A percentile compares a stretch with the other conserved stretches of the same genome.
phyloP scores from a whole-genome alignment of 352 stramenopile genomes.

The Ophiocytium majus region DNA sequence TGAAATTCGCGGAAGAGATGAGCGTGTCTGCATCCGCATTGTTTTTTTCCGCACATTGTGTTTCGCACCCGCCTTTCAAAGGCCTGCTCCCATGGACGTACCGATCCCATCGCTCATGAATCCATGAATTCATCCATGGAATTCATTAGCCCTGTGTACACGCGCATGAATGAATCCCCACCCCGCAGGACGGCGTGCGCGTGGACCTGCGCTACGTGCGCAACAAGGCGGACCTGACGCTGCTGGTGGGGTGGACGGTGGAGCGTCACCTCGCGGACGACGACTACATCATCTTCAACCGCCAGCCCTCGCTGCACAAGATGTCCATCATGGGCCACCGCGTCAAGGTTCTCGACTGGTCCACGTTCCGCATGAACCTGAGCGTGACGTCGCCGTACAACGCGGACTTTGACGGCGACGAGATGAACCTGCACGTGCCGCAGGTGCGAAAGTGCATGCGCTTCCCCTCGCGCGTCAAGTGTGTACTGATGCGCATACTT shows the following conservation, averaged over 20 bases:
- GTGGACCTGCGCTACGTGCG: constrained; percentile 91
- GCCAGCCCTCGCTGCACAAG: constrained; percentile 98
- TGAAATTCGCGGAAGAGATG: no score
- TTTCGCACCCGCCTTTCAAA: no score
- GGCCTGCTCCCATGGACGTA: no score
- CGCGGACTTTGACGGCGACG: constrained; percentile 99
- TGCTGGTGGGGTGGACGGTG: constrained; percentile 97
- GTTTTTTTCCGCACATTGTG: no score
- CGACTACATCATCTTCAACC: constrained; percentile 99
- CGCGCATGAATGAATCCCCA: no score
- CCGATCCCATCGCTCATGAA: no score
- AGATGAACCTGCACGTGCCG: constrained; percentile 97
- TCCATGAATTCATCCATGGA: no score
- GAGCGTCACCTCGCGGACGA: constrained; percentile 96
- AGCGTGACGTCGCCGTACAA: constrained; percentile 98
- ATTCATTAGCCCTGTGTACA: no score
- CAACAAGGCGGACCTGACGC: constrained; percentile 64
- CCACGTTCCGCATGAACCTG: constrained; percentile 98
- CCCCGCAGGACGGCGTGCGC: constrained; percentile 89
- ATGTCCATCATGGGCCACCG: constrained; percentile 99
- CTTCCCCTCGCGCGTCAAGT: no score
- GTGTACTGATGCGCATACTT: no score
- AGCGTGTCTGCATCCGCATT: no score
- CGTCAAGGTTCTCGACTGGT: constrained; percentile 98
- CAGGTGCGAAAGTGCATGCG: no score